These are phyloP conservation scores for Verticillium isaacii DNA, from an alignment of 2,329 filamentous ascomycete species.

Conservation along the genomic window DNA sequence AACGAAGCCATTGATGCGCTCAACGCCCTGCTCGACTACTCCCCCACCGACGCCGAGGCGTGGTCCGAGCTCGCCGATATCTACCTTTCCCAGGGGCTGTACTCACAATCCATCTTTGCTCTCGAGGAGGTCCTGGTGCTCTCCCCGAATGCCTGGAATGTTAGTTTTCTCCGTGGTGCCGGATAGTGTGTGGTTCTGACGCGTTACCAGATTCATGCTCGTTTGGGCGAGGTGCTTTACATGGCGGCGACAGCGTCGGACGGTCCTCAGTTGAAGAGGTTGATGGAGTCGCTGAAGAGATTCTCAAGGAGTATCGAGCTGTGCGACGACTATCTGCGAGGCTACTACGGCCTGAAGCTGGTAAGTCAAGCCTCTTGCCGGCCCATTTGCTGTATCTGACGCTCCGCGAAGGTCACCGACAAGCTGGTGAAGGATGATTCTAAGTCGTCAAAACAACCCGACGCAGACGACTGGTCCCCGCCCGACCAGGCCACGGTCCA, in stretches of 20 bases:
- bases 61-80: slow-evolving; percentile 91
- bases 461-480: slow-evolving; percentile 44
- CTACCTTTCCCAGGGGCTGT: slow-evolving; percentile 75
- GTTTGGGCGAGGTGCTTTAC: slow-evolving; percentile 77
- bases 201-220: slow-evolving; percentile 69
- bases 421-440: slow-evolving; percentile 39
- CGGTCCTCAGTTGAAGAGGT: slow-evolving; percentile 41
- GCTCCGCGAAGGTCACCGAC: slow-evolving; percentile 40
- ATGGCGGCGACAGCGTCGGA: slow-evolving; percentile 54
- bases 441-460: slow-evolving; percentile 40
- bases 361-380: slow-evolving; percentile 36
- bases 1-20: slow-evolving; percentile 72
- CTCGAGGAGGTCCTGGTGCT: slow-evolving; percentile 87
- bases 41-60: slow-evolving; percentile 84
- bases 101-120: slow-evolving; percentile 78
- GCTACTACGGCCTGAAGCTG: slow-evolving; percentile 86
- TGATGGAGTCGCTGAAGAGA: slow-evolving; percentile 72
- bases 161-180: slow-evolving; percentile 36
- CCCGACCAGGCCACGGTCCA: slow-evolving; percentile 57
- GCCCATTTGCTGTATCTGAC: slow-evolving; percentile 2
- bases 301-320: slow-evolving; percentile 91
- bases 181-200: background rate
- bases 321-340: slow-evolving; percentile 86
- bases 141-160: slow-evolving; percentile 92
- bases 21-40: slow-evolving; percentile 71